Percentiles rank a stretch among this genome's conserved stretches.
Evolutionary conservation across 2,329 filamentous ascomycete species (phyloP).

Genomic region (Ambrosiella cleistominuta): DNA sequence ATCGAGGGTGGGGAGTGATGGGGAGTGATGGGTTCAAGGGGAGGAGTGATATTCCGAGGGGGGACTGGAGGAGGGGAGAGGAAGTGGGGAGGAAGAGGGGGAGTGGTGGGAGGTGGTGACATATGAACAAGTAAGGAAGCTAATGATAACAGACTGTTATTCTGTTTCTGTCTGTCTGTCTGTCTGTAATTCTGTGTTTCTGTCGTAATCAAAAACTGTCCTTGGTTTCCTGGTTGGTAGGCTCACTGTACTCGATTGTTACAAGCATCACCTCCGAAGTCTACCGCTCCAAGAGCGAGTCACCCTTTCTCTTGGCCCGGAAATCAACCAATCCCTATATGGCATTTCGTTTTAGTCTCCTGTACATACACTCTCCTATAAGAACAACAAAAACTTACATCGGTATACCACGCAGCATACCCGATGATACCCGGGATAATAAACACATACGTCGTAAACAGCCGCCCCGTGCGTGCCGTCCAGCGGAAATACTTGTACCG

Average conservation of each 20-base stretch:
- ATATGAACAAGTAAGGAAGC: constrained; percentile 19
- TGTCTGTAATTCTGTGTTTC: constrained; percentile 1
- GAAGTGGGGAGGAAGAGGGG: not conserved
- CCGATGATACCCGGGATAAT: constrained; percentile 55
- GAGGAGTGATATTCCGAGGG: constrained; percentile 13
- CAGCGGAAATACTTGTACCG: constrained; percentile 92
- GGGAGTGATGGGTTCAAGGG: not conserved
- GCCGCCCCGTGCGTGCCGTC: constrained; percentile 64
- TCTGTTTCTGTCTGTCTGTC: constrained; percentile 1
- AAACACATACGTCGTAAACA: constrained; percentile 61
- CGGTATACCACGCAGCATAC: constrained; percentile 59
- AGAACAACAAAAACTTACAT: constrained; percentile 41
- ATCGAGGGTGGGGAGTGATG: not conserved
- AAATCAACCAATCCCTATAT: constrained; percentile 68
- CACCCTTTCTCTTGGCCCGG: constrained; percentile 74
- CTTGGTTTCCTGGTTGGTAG: not conserved
- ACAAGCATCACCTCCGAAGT: constrained; percentile 1
- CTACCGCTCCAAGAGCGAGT: constrained; percentile 66
- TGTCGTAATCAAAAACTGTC: not conserved
- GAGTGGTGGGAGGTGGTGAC: not conserved
- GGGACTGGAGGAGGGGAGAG: constrained; percentile 19
- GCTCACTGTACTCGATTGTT: not conserved
- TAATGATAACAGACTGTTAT: constrained; percentile 20
- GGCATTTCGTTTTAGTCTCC: not conserved
- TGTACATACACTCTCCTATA: not conserved